phyloP scores from a whole-genome alignment of 495 filamentous ascomycete genomes.

The Letharia columbiana region DNA sequence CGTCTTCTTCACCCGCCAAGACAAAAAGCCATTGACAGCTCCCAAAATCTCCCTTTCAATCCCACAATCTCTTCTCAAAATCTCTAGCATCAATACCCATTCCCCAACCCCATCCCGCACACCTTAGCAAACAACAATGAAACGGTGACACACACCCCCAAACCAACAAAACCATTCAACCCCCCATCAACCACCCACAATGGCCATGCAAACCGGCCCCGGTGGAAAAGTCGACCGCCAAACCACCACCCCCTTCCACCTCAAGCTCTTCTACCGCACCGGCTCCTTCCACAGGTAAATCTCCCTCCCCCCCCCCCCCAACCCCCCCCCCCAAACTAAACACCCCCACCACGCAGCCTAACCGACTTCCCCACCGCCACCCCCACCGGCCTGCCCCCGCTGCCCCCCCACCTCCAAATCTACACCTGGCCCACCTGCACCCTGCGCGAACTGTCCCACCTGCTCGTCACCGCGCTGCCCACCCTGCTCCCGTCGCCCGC shows the following conservation, averaged over 20 bases:
- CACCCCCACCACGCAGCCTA: conserved; percentile 36
- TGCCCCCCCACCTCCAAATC: conserved; percentile 66
- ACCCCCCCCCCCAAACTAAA: conserved; percentile 25
- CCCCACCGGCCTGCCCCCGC: conserved; percentile 46
- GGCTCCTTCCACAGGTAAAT: conserved; percentile 63
- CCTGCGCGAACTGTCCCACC: conserved; percentile 70
- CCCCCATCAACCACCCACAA: background rate
- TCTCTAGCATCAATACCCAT: too few species aligned
- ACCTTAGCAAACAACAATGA: too few species aligned
- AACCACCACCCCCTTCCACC: conserved; percentile 74
- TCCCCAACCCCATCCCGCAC: too few species aligned
- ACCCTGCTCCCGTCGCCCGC: conserved; percentile 62
- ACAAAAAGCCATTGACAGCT: too few species aligned
- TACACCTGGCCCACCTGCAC: conserved; percentile 86
- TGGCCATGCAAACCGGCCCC: conserved; percentile 28
- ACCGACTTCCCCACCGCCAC: conserved; percentile 53
- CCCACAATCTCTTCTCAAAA: too few species aligned
- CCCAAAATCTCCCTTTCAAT: too few species aligned
- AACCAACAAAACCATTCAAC: background rate
- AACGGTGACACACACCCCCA: background rate
- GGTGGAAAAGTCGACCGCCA: conserved; percentile 55
- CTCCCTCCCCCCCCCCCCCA: conserved; percentile 32
- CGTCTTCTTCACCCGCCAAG: too few species aligned
- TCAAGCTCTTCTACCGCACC: conserved; percentile 79
- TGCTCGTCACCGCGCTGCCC: conserved; percentile 60